Base-by-base conservation (phyloP, 805 yeast genomes). In the Teunomyces tritomae region DNA sequence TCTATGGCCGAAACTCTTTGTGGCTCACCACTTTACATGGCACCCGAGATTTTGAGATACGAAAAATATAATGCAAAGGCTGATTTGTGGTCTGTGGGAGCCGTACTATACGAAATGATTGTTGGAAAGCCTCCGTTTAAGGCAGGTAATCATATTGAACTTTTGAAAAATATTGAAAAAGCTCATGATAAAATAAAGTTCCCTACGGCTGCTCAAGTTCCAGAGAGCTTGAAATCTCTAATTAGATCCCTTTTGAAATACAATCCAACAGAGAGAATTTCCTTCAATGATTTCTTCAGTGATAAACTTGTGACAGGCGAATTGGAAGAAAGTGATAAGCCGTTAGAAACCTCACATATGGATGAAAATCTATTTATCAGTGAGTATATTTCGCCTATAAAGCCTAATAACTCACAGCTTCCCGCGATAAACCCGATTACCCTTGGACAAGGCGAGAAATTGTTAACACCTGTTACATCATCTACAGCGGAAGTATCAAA, bases 1-100 rank as follows among this genome's bases (percentile, higher is more conserved):
- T 85, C 96, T 1, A 76, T 94, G 80, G 98, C 98, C 1, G 99
- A 94, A 63, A 94, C 99, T 1, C 73, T 94, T 55, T 94, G 99
- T 75, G 99, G 99, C 1, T 89, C 96, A 8, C 99, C 99, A 3
- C 77, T 94, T 39, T 94, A 94, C 68, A 94, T 94, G 99, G 99
- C 99, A 0, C 99, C 99, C 0, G 99, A 94, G 68, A 94, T 94
- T 42, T 73, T 94, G 57, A 77, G 96, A 53, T 91, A 89, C 61
- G 97, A 94, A 64, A 94, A 90, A 67, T 94, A 94, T 70, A 90
- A 91, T 57, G 99, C 98, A 4, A 91, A 90, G 64, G 98, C 97
- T 0, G 99, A 94, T 63, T 69, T 94, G 53, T 94, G 99, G 99
- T 90, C 97, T 5, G 96, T 92, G 4, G 99, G 99, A 3, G 95